Evolutionary conservation across 2,329 filamentous ascomycete genomes (phyloP).

Genomic region (Meredithiella fracta): DNA sequence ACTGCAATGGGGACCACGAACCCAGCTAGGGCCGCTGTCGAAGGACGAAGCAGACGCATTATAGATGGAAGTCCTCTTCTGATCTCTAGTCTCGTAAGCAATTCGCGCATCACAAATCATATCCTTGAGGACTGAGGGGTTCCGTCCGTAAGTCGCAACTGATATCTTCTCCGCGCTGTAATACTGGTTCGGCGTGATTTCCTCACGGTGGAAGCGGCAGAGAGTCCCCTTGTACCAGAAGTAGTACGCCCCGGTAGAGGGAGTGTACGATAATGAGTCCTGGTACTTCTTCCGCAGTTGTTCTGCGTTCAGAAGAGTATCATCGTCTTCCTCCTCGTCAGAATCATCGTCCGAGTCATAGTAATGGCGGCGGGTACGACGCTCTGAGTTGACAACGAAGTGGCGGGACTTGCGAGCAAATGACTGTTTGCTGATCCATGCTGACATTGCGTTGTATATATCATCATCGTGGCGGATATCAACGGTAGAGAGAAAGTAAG

Average conservation of each 20-base stretch:
- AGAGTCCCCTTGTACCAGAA: constrained; percentile 49
- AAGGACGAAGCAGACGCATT: constrained; percentile 30
- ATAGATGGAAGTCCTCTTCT: constrained; percentile 49
- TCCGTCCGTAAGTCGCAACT: constrained; percentile 44
- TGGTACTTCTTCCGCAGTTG: constrained; percentile 3
- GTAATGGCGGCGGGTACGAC: constrained; percentile 36
- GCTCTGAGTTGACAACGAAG: constrained; percentile 48
- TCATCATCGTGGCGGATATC: constrained; percentile 54
- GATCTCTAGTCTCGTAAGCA: constrained; percentile 39
- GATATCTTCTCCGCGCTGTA: constrained; percentile 37
- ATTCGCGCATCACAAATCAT: constrained; percentile 42
- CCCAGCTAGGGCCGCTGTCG: constrained; percentile 35
- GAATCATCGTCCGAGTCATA: constrained; percentile 31
- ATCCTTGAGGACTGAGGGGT: constrained; percentile 43
- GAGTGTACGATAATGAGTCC: constrained; percentile 40
- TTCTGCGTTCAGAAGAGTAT: constrained; percentile 17
- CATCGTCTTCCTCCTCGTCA: constrained; percentile 25
- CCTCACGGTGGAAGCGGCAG: constrained; percentile 40
- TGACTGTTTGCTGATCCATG: constrained; percentile 46
- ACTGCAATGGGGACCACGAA: constrained; percentile 43
- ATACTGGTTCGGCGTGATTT: constrained; percentile 17
- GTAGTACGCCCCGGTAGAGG: constrained; percentile 47
- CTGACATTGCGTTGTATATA: constrained; percentile 56
- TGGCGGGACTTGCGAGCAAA: constrained; percentile 43
- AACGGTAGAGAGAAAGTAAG: constrained; percentile 47